Evolutionary conservation across 305 asterid genomes (phyloP), one percentile per base, ranked within the genome.

Genomic region (Fraxinus platypoda): DNA sequence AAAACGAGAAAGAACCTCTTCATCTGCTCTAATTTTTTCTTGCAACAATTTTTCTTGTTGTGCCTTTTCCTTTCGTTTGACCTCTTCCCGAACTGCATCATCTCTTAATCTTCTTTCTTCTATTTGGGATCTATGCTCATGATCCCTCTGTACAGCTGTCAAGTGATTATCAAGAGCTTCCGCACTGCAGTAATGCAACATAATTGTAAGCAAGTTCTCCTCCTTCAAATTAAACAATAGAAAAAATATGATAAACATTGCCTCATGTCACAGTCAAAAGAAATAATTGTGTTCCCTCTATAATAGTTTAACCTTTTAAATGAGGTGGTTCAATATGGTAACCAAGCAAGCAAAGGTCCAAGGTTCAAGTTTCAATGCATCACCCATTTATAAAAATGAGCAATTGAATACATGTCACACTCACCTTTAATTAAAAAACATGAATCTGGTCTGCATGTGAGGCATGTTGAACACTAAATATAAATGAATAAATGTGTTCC

Each of bases 121-220:
- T 43, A 93, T 84, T 90, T 92, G 99, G 81, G 95, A 93, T 80
- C 87, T 88, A 84, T 93, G 97, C 78, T 91, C 97, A 77, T 91
- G 98, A 88, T 95, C 97, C 88, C 97, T 90, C 80, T 95, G 99
- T 80, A 94, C 90, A 64, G 90, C 91, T 78, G 97, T 94, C 72
- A 95, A 90, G 87, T 91, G 97, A 90, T 90, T 91, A 90, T 94
- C 99, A 81, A 95, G 93, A 78, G 96, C 98, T 85, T 93, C 97
- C 85, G 98, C 98, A 78, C 99, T 95, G 77, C 66, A 80, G 75
- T 57, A 76, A 64, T 82, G 71, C 79, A 83, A 76, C 85, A 83
- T 82, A 85, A 77, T 74, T 34, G 80, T 91, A 80, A 87, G 81
- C 11, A 72, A 26, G 17, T 78, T 34, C 75, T 84, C 72, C 19